Percentiles rank a stretch among this genome's conserved stretches.
These are phyloP conservation scores for Jackrogersella multiformis DNA, from an alignment of 495 filamentous ascomycete genomes.

Conservation along the genomic window DNA sequence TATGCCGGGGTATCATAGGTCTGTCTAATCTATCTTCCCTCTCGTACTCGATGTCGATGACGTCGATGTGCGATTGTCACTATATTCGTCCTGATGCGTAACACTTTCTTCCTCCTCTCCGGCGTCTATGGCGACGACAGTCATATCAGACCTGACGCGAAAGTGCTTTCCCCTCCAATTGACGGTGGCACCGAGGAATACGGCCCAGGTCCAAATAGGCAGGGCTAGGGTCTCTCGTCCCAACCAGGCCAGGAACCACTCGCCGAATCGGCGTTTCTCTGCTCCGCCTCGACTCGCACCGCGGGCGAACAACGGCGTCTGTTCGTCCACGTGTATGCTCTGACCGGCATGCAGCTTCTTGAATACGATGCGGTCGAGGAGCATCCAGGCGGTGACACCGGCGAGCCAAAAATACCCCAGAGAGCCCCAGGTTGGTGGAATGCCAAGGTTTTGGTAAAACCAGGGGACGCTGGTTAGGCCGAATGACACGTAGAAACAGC, in stretches of 20 bases:
- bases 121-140: constrained; percentile 62
- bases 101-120: constrained; percentile 13
- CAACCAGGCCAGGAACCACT: constrained; percentile 86
- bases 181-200: constrained; percentile 83
- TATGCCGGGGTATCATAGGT: constrained; percentile 27
- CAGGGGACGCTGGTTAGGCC: constrained; percentile 77
- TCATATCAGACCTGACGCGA: constrained; percentile 85
- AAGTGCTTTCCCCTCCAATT: constrained; percentile 87
- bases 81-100: constrained; percentile 8
- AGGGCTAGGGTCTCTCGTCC: constrained; percentile 83
- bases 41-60: not conserved
- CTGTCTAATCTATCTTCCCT: constrained; percentile 45
- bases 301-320: constrained; percentile 77
- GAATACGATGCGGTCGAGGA: constrained; percentile 77
- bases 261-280: constrained; percentile 64
- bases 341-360: constrained; percentile 73
- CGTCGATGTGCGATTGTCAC: constrained; percentile 1
- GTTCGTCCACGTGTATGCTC: constrained; percentile 73
- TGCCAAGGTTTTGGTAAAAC: constrained; percentile 61
- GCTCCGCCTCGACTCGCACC: constrained; percentile 52
- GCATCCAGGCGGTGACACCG: constrained; percentile 74
- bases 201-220: constrained; percentile 88
- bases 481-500: constrained; percentile 80
- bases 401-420: constrained; percentile 72
- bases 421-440: constrained; percentile 73